These are phyloP conservation scores for Plasmodium blacklocki DNA, from an alignment of 169 alveolate species.

Conservation along the genomic window DNA sequence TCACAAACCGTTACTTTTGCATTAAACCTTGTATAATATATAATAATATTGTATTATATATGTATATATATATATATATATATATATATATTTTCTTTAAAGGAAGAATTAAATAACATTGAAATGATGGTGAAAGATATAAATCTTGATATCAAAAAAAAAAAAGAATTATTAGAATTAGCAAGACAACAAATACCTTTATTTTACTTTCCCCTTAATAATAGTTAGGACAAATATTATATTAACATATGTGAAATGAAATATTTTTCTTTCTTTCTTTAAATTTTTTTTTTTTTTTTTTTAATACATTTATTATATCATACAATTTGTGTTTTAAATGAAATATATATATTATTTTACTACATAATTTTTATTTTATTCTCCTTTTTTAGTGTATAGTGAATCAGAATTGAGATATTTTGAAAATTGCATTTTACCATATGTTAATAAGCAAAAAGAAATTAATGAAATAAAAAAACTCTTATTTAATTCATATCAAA, in stretches of 20 bases:
- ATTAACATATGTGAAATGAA: neutral
- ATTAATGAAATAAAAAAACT: conserved; percentile 31
- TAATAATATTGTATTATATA: neutral
- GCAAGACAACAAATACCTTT: conserved; percentile 52
- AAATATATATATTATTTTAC: neutral
- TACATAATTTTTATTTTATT: neutral
- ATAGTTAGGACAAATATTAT: conserved; percentile 11
- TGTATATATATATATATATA: neutral
- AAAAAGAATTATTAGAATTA: conserved; percentile 38
- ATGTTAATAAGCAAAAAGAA: conserved; percentile 53
- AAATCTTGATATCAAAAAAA: conserved; percentile 39
- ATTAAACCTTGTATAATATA: neutral
- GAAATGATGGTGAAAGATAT: conserved; percentile 27
- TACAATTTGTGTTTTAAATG: neutral
- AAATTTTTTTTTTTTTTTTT: neutral
- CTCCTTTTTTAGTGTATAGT: conserved; percentile 40
- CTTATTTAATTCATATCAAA: conserved; percentile 47
- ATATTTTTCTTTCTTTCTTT: neutral
- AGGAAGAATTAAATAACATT: conserved; percentile 49
- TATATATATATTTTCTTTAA: neutral
- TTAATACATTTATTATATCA: neutral
- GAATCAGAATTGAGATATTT: conserved; percentile 59
- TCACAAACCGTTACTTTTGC: neutral
- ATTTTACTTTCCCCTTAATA: conserved; percentile 48
- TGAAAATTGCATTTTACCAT: conserved; percentile 43